Conservation (phyloP, 2,329 filamentous ascomycete species). For the Hypoxylon sp. region DNA sequence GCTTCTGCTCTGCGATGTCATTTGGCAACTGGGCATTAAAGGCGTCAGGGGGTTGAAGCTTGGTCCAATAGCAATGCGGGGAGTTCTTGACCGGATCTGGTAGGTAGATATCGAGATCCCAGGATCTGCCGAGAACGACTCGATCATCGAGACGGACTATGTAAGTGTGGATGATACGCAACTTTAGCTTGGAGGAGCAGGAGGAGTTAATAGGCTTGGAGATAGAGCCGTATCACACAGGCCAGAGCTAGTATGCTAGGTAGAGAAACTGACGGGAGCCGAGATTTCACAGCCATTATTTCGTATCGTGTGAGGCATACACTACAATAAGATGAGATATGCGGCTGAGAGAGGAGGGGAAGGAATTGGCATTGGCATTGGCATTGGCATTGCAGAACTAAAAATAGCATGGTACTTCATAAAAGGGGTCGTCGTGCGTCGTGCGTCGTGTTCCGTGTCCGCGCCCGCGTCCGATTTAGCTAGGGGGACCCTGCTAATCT, state of each 20-base stretch:
- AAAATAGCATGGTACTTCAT: slow-evolving; percentile 5
- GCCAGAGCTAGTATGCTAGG: background rate
- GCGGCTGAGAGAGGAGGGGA: background rate
- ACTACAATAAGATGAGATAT: background rate
- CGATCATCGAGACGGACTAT: slow-evolving; percentile 4
- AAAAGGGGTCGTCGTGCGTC: too few relatives aligned
- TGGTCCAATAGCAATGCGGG: slow-evolving; percentile 20
- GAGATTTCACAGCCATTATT: background rate
- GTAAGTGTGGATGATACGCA: background rate
- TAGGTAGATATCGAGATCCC: slow-evolving; percentile 30
- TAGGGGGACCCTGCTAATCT: background rate
- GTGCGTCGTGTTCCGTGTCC: background rate
- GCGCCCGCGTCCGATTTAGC: background rate
- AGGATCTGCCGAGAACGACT: slow-evolving; percentile 22
- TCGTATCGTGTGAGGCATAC: background rate
- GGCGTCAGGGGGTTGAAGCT: slow-evolving; percentile 21
- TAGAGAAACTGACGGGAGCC: background rate
- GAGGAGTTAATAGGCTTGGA: background rate
- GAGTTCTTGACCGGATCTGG: slow-evolving; percentile 25
- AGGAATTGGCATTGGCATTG: background rate
- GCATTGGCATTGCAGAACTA: background rate
- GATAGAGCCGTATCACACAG: background rate
- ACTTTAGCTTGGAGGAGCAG: background rate
- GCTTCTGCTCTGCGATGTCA: slow-evolving; percentile 15
- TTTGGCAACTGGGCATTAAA: slow-evolving; percentile 22